phyloP scores from a whole-genome alignment of 495 filamentous ascomycete genomes.

The Pyrenula massariospora region DNA sequence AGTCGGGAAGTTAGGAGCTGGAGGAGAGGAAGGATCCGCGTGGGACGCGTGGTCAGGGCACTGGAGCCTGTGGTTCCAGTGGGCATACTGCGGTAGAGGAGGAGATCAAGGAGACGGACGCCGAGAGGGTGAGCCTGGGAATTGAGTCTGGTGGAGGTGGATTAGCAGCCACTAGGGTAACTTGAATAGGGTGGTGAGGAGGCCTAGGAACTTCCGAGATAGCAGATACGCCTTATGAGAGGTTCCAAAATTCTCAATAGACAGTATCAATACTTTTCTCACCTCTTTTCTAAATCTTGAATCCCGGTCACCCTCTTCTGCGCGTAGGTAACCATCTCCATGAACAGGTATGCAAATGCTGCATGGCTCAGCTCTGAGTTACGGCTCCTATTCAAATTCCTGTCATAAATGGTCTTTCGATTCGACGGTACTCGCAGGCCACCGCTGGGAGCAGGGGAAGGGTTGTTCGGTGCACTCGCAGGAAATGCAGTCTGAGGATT shows the following conservation, averaged over 20 bases:
- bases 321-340: conserved; percentile 93
- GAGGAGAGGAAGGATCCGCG: conserved; percentile 80
- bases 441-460: neutral
- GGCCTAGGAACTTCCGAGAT: too few relatives aligned
- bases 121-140: conserved; percentile 91
- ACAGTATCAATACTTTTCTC: conserved; percentile 6
- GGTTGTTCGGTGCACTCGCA: neutral
- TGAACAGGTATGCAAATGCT: conserved; percentile 90
- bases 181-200: neutral
- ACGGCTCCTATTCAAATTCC: conserved; percentile 79
- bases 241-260: neutral
- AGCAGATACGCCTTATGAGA: too few relatives aligned
- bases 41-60: conserved; percentile 66
- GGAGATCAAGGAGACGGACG: conserved; percentile 86
- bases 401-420: conserved; percentile 96
- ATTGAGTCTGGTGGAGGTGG: conserved; percentile 55
- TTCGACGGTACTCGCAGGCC: conserved; percentile 90
- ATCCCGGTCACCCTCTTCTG: conserved; percentile 84
- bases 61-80: conserved; percentile 70
- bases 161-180: too few relatives aligned
- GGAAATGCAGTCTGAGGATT: neutral
- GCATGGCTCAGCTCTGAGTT: conserved; percentile 80
- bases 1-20: conserved; percentile 87
- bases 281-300: conserved; percentile 87
- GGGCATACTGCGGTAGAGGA: conserved; percentile 53